phyloP scores from a whole-genome alignment of 129 eudicot genomes.

The Silybum marianum region DNA sequence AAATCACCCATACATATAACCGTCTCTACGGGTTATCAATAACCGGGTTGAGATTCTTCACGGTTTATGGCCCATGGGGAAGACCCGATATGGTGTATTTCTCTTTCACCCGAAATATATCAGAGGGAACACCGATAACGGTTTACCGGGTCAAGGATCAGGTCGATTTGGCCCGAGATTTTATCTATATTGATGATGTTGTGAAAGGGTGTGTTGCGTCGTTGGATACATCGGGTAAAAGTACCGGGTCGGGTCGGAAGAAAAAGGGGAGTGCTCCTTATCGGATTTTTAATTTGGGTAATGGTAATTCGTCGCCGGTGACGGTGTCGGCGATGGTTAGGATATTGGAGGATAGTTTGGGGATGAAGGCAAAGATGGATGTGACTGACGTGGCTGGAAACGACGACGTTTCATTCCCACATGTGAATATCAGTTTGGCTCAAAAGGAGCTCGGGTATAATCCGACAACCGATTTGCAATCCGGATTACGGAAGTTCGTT shows the following conservation, averaged over 20 bases:
- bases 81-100: slow-evolving; percentile 70
- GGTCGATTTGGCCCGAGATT: slow-evolving; percentile 52
- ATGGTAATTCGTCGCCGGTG: slow-evolving; percentile 36
- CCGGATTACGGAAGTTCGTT: slow-evolving; percentile 72
- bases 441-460: slow-evolving; percentile 65
- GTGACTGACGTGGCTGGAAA: slow-evolving; percentile 50
- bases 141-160: slow-evolving; percentile 46
- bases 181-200: slow-evolving; percentile 57
- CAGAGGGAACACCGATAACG: slow-evolving; percentile 47
- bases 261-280: slow-evolving; percentile 49
- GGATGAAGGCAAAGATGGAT: slow-evolving; percentile 53
- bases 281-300: slow-evolving; percentile 63
- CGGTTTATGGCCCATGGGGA: slow-evolving; percentile 70
- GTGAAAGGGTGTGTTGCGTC: slow-evolving; percentile 61
- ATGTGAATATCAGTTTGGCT: slow-evolving; percentile 62
- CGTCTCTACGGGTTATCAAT: slow-evolving; percentile 54
- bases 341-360: slow-evolving; percentile 61
- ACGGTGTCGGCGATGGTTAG: slow-evolving; percentile 55
- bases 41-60: slow-evolving; percentile 57
- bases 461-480: slow-evolving; percentile 69
- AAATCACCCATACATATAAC: slow-evolving; percentile 52
- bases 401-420: slow-evolving; percentile 53
- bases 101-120: slow-evolving; percentile 37
- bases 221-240: slow-evolving; percentile 53
- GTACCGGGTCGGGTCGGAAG: slow-evolving; percentile 51